Conservation (phyloP, 2,329 filamentous ascomycete species). For the Ascomycota sp. region DNA sequence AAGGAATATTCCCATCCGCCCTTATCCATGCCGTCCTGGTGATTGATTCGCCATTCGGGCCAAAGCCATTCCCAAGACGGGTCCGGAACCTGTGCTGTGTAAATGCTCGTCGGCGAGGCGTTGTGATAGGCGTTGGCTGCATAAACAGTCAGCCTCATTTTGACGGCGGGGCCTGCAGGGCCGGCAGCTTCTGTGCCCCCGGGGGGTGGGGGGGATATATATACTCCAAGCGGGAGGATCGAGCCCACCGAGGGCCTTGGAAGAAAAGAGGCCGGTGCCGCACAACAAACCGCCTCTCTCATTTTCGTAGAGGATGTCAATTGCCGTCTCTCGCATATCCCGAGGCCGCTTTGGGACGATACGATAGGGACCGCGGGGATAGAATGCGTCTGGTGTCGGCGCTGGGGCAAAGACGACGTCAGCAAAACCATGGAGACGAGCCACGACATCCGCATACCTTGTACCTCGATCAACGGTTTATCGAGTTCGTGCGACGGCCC, state of each 20-base stretch:
- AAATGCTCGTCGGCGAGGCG: constrained; percentile 44
- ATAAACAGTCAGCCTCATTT: not conserved
- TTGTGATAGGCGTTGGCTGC: constrained; percentile 41
- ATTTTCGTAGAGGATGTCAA: constrained; percentile 91
- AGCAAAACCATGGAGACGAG: not conserved
- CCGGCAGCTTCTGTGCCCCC: too few species aligned
- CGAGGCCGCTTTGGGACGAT: constrained; percentile 14
- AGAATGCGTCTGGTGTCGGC: constrained; percentile 9
- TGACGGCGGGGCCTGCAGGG: not conserved
- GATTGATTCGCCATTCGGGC: constrained; percentile 42
- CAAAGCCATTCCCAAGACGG: constrained; percentile 84
- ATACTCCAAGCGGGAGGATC: constrained; percentile 67
- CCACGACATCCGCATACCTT: constrained; percentile 10
- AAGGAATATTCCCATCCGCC: constrained; percentile 96
- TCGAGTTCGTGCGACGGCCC: constrained; percentile 1
- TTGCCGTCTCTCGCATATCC: constrained; percentile 30
- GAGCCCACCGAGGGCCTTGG: constrained; percentile 62
- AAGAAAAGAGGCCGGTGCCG: constrained; percentile 75
- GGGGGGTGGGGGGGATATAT: too few species aligned
- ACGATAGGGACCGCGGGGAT: constrained; percentile 6
- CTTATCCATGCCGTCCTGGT: constrained; percentile 61
- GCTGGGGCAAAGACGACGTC: constrained; percentile 4
- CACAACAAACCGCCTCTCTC: constrained; percentile 81
- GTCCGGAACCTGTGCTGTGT: constrained; percentile 81
- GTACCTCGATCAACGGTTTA: constrained; percentile 14